Conservation (phyloP, 805 yeast species). For the Kodamaea sagamina region DNA sequence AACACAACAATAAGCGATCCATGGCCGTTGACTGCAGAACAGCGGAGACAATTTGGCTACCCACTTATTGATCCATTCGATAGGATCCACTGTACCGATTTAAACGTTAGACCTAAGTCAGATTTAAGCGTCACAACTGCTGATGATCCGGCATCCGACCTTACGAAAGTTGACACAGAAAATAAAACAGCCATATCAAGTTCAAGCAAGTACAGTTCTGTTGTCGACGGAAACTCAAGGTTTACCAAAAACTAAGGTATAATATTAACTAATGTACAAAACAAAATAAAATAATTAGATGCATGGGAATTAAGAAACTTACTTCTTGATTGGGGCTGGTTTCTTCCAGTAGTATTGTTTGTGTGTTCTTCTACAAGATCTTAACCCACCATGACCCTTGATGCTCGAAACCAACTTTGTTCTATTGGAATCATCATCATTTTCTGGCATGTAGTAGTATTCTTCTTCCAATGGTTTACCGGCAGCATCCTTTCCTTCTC, state of each 20-base stretch:
- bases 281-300: slow-evolving; percentile 8
- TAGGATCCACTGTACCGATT: slow-evolving; percentile 23
- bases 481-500: slow-evolving; percentile 94
- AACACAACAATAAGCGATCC: slow-evolving; percentile 26
- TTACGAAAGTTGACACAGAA: slow-evolving; percentile 2
- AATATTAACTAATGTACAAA: slow-evolving; percentile 16
- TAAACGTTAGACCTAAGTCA: slow-evolving; percentile 20
- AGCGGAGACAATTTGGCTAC: slow-evolving; percentile 27
- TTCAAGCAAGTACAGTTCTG: slow-evolving; percentile 9
- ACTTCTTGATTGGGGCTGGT: slow-evolving; percentile 51
- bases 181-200: neutral
- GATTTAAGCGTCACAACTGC: neutral
- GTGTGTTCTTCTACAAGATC: slow-evolving; percentile 91
- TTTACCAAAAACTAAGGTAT: too few relatives aligned
- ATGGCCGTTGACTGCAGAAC: slow-evolving; percentile 26
- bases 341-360: slow-evolving; percentile 82
- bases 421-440: slow-evolving; percentile 73
- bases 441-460: slow-evolving; percentile 84
- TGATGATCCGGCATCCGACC: neutral
- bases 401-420: slow-evolving; percentile 68
- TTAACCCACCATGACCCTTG: slow-evolving; percentile 76
- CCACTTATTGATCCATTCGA: slow-evolving; percentile 24
- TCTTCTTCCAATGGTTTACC: slow-evolving; percentile 94
- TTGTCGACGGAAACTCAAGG: neutral
- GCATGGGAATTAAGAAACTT: slow-evolving; percentile 10